These are phyloP conservation scores for Moricandia arvensis DNA, from an alignment of 345 rosid species.

Conservation along the genomic window DNA sequence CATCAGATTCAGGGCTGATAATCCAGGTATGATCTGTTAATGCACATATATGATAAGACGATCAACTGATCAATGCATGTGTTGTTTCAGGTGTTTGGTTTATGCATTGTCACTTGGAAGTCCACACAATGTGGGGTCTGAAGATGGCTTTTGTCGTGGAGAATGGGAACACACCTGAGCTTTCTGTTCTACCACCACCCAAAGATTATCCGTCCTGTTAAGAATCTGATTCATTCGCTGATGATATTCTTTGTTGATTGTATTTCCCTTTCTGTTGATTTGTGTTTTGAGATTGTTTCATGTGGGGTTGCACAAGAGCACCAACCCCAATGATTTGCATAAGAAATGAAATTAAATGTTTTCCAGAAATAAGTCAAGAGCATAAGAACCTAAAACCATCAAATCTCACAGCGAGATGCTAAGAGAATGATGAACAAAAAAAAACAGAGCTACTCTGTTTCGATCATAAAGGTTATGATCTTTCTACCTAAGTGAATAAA, in stretches of 20 bases:
- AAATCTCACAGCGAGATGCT: constrained; percentile 28
- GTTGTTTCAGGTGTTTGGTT: constrained; percentile 51
- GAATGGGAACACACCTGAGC: constrained; percentile 46
- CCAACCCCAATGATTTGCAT: constrained; percentile 10
- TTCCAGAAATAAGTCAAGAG: neutral
- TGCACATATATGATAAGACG: neutral
- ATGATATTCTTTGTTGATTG: constrained; percentile 14
- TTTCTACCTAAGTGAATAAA: constrained; percentile 13
- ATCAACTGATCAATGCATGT: constrained; percentile 12
- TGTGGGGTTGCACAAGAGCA: constrained; percentile 17
- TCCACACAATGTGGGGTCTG: constrained; percentile 57
- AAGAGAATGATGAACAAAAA: constrained; percentile 7
- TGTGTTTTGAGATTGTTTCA: constrained; percentile 36
- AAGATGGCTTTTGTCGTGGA: constrained; percentile 59
- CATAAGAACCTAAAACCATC: constrained; percentile 1
- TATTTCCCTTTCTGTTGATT: constrained; percentile 2
- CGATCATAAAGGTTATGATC: constrained; percentile 3
- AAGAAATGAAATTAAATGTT: constrained; percentile 22
- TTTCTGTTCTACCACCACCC: constrained; percentile 49
- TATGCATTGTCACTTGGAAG: constrained; percentile 65
- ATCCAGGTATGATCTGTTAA: constrained; percentile 52
- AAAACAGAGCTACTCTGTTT: constrained; percentile 21
- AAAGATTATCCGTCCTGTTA: constrained; percentile 54
- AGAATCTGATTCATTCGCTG: neutral
- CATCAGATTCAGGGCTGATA: constrained; percentile 69